Evolutionary conservation across 441 rosid genomes (phyloP).

Genomic region (Lepidium campestre): DNA sequence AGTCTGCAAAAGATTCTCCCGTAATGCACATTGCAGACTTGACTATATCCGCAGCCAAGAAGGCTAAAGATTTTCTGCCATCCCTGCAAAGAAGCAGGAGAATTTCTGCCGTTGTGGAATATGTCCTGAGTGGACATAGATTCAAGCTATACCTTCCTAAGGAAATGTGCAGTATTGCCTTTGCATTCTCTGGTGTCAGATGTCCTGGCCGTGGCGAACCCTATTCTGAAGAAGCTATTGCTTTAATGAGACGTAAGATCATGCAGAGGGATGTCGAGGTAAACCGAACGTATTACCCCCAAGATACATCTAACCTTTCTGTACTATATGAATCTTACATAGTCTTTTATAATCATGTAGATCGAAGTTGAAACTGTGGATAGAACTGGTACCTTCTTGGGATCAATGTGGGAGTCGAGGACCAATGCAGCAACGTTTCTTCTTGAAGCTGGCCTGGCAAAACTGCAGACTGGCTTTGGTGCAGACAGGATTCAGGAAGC

Average conservation of each 20-base stretch:
- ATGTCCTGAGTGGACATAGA: conserved; percentile 97
- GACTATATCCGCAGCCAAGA: conserved; percentile 66
- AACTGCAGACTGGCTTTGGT: conserved; percentile 79
- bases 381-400: conserved; percentile 95
- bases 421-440: conserved; percentile 65
- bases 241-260: conserved; percentile 86
- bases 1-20: conserved; percentile 77
- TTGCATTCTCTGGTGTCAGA: conserved; percentile 95
- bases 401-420: conserved; percentile 86
- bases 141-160: conserved; percentile 88
- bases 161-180: conserved; percentile 95
- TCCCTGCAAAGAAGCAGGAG: conserved; percentile 72
- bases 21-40: conserved; percentile 78
- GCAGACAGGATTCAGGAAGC: conserved; percentile 74
- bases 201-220: conserved; percentile 95
- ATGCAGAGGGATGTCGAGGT: conserved; percentile 99
- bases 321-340: conserved; percentile 6
- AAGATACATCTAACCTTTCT: conserved; percentile 12
- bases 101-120: conserved; percentile 84
- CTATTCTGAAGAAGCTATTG: conserved; percentile 90
- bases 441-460: conserved; percentile 95
- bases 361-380: conserved; percentile 91
- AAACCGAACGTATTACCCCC: neutral
- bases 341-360: conserved; percentile 33
- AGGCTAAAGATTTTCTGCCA: conserved; percentile 86